Percentiles rank a stretch among this genome's conserved stretches.
Conservation (phyloP, 345 rosid species). For the Aquilaria yunnanensis region DNA sequence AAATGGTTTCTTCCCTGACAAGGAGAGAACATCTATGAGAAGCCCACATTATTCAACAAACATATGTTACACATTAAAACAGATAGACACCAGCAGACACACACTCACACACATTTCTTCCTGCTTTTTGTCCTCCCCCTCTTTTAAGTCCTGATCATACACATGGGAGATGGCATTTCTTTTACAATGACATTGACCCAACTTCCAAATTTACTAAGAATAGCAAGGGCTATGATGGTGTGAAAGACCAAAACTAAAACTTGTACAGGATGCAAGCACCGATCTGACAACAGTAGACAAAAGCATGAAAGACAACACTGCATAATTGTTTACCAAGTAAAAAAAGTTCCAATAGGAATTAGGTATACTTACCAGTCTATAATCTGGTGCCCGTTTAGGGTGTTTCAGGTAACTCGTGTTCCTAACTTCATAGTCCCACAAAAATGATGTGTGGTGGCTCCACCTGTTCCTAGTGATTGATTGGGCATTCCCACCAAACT, state of each 20-base stretch:
- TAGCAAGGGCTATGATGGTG: too few relatives aligned
- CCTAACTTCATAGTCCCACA: conserved; percentile 62
- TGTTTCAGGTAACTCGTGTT: conserved; percentile 76
- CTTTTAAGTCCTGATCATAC: neutral
- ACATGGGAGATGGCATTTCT: neutral
- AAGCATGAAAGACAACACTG: neutral
- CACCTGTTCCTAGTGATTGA: conserved; percentile 67
- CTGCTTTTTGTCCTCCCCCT: neutral
- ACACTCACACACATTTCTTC: neutral
- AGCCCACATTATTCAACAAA: neutral
- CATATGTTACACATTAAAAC: neutral
- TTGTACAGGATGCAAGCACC: neutral
- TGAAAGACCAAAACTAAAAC: too few relatives aligned
- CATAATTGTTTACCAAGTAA: neutral
- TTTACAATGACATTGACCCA: neutral
- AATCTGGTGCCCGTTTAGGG: conserved; percentile 17
- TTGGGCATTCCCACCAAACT: conserved; percentile 92
- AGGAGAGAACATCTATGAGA: neutral
- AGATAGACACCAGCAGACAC: neutral
- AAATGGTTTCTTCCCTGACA: conserved; percentile 60
- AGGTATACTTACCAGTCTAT: conserved; percentile 12
- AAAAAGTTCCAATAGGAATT: neutral
- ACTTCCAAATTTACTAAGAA: too few relatives aligned
- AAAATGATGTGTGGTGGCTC: conserved; percentile 86
- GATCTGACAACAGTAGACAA: neutral